Conservation (phyloP, 2,329 filamentous ascomycete genomes). For the Aquanectria penicillioides region DNA sequence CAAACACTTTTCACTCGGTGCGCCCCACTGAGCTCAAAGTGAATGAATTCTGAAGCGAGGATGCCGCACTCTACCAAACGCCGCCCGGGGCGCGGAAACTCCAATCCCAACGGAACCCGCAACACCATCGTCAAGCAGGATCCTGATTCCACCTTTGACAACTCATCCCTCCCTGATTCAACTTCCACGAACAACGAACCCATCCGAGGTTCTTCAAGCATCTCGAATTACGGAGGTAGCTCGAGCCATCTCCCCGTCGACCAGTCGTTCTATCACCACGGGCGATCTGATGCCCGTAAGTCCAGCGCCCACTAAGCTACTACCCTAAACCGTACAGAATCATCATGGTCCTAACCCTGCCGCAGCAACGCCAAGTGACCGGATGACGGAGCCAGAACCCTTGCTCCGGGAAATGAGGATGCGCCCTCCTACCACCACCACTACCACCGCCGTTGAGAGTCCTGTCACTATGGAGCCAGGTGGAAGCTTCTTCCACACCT, state of each 20-base stretch:
- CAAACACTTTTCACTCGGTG: background rate
- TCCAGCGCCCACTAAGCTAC: conserved; percentile 12
- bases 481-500: conserved; percentile 55
- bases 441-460: conserved; percentile 22
- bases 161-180: conserved; percentile 24
- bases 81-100: conserved; percentile 29
- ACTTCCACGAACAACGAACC: conserved; percentile 20
- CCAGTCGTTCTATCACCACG: conserved; percentile 40
- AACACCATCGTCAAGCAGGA: conserved; percentile 40
- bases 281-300: conserved; percentile 53
- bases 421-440: conserved; percentile 28
- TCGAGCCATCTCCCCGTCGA: conserved; percentile 26
- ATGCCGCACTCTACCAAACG: conserved; percentile 38
- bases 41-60: conserved; percentile 31
- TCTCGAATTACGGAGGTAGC: conserved; percentile 33
- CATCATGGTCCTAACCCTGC: conserved; percentile 19
- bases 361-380: conserved; percentile 52
- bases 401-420: conserved; percentile 51
- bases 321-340: background rate
- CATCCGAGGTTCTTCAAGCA: conserved; percentile 24
- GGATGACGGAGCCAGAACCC: conserved; percentile 48
- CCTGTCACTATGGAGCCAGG: conserved; percentile 38
- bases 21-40: background rate
- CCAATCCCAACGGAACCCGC: conserved; percentile 5
- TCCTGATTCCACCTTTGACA: conserved; percentile 31